Conservation (phyloP, 148 eudicot genomes). For the Persicaria tinctoria region DNA sequence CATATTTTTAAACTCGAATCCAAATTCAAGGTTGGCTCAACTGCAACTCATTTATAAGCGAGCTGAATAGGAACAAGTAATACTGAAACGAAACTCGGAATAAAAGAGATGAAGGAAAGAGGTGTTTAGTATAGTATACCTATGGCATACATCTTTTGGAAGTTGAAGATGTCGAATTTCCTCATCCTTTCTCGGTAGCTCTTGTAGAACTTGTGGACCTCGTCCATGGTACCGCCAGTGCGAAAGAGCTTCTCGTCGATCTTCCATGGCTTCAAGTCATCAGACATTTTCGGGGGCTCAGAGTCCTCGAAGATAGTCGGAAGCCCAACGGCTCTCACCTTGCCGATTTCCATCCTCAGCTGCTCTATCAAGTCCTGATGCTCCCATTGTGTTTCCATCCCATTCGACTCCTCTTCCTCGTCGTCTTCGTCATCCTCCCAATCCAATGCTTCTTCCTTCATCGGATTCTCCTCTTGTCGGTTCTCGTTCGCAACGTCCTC, state of each 20-base stretch:
- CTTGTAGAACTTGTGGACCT: slow-evolving; percentile 81
- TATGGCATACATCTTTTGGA: slow-evolving; percentile 98
- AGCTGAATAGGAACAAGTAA: not conserved
- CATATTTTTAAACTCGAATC: too few relatives aligned
- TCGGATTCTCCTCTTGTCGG: slow-evolving; percentile 10
- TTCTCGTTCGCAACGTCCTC: slow-evolving; percentile 17
- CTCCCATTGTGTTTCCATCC: slow-evolving; percentile 73
- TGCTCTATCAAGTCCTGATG: slow-evolving; percentile 94
- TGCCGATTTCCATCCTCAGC: slow-evolving; percentile 78
- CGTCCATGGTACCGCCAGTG: slow-evolving; percentile 41
- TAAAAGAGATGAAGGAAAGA: not conserved
- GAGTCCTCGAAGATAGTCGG: slow-evolving; percentile 95
- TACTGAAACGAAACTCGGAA: not conserved
- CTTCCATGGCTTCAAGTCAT: slow-evolving; percentile 91
- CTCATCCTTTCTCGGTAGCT: slow-evolving; percentile 89
- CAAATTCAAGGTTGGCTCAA: too few relatives aligned
- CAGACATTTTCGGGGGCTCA: slow-evolving; percentile 63
- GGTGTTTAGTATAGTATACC: slow-evolving; percentile 26
- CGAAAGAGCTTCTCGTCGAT: slow-evolving; percentile 58
- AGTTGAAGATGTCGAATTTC: slow-evolving; percentile 87
- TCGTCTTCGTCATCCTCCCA: slow-evolving; percentile 40
- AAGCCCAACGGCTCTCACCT: slow-evolving; percentile 78
- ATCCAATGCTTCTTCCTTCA: slow-evolving; percentile 22
- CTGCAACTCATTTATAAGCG: too few relatives aligned
- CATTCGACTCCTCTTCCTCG: slow-evolving; percentile 24